These are phyloP conservation scores for Coemansia javaensis DNA, from an alignment of 192 early-diverging fungal species.

Conservation along the genomic window DNA sequence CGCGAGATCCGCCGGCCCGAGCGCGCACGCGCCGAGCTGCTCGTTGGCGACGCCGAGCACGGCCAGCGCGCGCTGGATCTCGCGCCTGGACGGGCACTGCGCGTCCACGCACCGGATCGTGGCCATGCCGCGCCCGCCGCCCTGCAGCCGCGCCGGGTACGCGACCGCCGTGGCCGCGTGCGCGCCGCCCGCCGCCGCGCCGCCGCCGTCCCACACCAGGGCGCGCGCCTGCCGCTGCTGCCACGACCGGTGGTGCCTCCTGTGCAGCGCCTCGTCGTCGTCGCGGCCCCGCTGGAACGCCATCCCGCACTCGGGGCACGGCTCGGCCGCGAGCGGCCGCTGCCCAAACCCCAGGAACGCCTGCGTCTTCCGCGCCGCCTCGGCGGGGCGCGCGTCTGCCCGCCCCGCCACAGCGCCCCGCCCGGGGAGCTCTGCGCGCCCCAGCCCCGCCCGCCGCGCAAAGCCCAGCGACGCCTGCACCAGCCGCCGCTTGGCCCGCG, in stretches of 20 bases:
- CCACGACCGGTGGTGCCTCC: conserved; percentile 31
- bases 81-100: conserved; percentile 15
- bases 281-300: conserved; percentile 40
- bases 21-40: conserved; percentile 35
- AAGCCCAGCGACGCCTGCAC: conserved; percentile 22
- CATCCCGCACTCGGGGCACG: conserved; percentile 45
- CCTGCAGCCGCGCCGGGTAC: conserved; percentile 1
- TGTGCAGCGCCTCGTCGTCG: conserved; percentile 45
- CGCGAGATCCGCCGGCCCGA: conserved; percentile 10
- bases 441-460: background rate
- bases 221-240: conserved; percentile 9
- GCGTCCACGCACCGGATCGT: conserved; percentile 12
- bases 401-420: background rate
- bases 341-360: conserved; percentile 52
- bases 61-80: conserved; percentile 21
- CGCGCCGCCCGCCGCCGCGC: background rate
- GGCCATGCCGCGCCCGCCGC: background rate
- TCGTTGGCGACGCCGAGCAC: conserved; percentile 45
- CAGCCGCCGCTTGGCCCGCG: conserved; percentile 17
- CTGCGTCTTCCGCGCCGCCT: conserved; percentile 21
- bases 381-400: background rate
- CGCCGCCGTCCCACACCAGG: conserved; percentile 9
- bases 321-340: conserved; percentile 12
- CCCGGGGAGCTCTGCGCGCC: background rate
- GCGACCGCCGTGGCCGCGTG: conserved; percentile 2